phyloP scores from a whole-genome alignment of 202 grass and related monocot species.

The Dendrocalamus latiflorus region DNA sequence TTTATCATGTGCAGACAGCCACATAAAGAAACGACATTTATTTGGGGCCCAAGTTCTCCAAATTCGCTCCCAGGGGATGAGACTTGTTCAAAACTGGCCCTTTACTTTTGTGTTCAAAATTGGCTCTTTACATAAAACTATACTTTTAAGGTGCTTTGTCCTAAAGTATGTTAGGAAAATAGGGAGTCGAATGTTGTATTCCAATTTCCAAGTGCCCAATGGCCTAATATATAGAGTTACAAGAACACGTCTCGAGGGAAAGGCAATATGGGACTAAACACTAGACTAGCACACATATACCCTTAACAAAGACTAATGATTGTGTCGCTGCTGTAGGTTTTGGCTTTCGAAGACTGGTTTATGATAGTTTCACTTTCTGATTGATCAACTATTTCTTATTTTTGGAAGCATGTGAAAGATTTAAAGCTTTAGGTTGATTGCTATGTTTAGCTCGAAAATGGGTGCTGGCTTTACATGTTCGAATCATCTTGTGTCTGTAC shows the following conservation, averaged over 20 bases:
- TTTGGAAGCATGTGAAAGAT: not conserved
- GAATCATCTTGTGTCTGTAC: conserved; percentile 12
- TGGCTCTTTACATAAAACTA: not conserved
- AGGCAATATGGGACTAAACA: not conserved
- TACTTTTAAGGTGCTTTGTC: not conserved
- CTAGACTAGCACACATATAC: not conserved
- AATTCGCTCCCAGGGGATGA: no score
- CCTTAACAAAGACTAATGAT: no score
- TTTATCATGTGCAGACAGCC: no score
- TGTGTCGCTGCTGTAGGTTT: not conserved
- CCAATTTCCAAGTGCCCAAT: not conserved
- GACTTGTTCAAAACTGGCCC: not conserved
- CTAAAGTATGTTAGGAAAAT: conserved; percentile 6
- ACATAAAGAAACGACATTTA: no score
- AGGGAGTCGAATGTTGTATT: not conserved
- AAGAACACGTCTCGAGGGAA: not conserved
- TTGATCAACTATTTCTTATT: not conserved
- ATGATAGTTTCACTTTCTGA: no score
- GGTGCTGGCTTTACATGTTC: conserved; percentile 21
- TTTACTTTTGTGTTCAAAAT: not conserved
- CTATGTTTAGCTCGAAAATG: not conserved
- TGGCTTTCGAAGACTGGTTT: not conserved
- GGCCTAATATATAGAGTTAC: not conserved
- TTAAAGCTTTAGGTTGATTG: not conserved
- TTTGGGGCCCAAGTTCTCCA: no score